These are phyloP conservation scores for Chimonanthus praecox DNA, from an alignment of 164 flowering plant genomes.

Conservation along the genomic window DNA sequence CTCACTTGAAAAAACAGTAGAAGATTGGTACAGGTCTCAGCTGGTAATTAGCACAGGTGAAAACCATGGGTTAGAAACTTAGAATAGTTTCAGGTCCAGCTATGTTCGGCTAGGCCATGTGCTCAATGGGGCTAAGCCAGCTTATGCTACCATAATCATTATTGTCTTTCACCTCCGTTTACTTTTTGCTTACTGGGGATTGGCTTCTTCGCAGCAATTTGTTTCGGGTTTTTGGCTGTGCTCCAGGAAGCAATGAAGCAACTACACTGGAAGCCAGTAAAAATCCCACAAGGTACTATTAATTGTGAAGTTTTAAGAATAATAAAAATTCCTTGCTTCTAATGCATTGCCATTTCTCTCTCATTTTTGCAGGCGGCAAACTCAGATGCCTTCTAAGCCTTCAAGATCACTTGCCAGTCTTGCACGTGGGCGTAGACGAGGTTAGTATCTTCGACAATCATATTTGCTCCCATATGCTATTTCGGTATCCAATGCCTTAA, in stretches of 20 bases:
- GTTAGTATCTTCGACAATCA: conserved; percentile 25
- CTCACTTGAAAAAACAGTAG: too few relatives aligned
- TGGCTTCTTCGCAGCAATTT: conserved; percentile 50
- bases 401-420: conserved; percentile 60
- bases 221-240: conserved; percentile 74
- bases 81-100: not conserved
- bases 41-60: not conserved
- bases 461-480: not conserved
- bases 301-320: conserved; percentile 3
- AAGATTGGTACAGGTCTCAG: not conserved
- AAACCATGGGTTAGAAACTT: not conserved
- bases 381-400: conserved; percentile 61
- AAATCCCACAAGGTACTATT: conserved; percentile 70
- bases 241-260: conserved; percentile 57
- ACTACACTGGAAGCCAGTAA: conserved; percentile 87
- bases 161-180: not conserved
- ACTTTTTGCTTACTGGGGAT: not conserved
- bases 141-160: not conserved
- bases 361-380: conserved; percentile 46
- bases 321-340: not conserved
- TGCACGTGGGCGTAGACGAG: conserved; percentile 67
- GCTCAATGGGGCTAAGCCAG: not conserved
- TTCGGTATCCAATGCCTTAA: not conserved
- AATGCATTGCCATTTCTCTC: not conserved
- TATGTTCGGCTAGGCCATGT: not conserved